Conservation (phyloP, 441 rosid species). For the Croton setiger region DNA sequence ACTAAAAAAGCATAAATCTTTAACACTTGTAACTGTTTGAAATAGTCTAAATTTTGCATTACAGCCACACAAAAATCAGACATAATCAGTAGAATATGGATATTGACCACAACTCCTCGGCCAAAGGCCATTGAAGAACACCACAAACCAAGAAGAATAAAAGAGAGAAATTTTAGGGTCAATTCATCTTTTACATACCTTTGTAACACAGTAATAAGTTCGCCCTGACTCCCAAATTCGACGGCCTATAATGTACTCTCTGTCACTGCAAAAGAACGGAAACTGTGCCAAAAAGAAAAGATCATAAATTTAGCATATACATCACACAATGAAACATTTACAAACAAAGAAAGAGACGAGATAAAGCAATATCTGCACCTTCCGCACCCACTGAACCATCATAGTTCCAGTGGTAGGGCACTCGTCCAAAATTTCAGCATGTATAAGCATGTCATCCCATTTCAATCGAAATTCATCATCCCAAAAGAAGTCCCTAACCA, state of each 20-base stretch:
- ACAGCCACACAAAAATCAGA: background rate
- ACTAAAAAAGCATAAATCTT: too few species aligned
- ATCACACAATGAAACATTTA: conserved; percentile 6
- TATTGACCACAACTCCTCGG: background rate
- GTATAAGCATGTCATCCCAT: conserved; percentile 89
- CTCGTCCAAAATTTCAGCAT: conserved; percentile 55
- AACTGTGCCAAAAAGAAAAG: conserved; percentile 45
- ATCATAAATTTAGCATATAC: conserved; percentile 1
- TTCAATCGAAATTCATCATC: conserved; percentile 71
- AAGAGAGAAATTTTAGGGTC: background rate
- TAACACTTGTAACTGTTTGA: too few species aligned
- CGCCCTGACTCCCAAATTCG: conserved; percentile 90
- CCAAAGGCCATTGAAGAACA: background rate
- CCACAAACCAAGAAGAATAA: background rate
- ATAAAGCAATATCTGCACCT: conserved; percentile 39
- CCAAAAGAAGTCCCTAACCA: conserved; percentile 92
- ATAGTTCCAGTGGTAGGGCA: conserved; percentile 71
- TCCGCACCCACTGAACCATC: conserved; percentile 90
- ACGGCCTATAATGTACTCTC: conserved; percentile 88
- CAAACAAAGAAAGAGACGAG: background rate
- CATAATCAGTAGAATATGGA: background rate
- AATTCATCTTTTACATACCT: conserved; percentile 42
- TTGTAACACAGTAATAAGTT: conserved; percentile 74
- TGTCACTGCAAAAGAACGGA: conserved; percentile 94
- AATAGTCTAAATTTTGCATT: background rate